Conservation (phyloP, 129 eudicot genomes). For the Chrysanthemum lavandulifolium region DNA sequence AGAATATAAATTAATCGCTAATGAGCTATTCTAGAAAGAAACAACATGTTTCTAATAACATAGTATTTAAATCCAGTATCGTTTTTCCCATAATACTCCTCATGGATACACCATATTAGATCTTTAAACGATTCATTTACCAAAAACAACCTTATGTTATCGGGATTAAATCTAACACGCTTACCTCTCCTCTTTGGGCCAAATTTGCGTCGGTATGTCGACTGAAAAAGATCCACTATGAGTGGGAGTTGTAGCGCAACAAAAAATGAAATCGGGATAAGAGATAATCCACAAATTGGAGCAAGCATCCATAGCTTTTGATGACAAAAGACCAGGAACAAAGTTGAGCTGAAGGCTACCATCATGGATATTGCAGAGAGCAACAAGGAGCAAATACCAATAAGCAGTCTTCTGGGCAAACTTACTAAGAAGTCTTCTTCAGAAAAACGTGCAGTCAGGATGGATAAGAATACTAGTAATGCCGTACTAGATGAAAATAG, state of each 20-base stretch:
- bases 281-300: conserved; percentile 16
- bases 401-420: conserved; percentile 27
- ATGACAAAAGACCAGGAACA: conserved; percentile 24
- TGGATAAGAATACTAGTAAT: conserved; percentile 29
- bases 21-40: too few relatives aligned
- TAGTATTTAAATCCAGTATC: too few relatives aligned
- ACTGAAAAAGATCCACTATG: conserved; percentile 18
- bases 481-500: conserved; percentile 29
- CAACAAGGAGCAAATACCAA: conserved; percentile 27
- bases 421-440: conserved; percentile 29
- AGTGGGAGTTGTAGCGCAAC: conserved; percentile 27
- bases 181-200: neutral
- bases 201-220: conserved; percentile 11
- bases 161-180: neutral
- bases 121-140: neutral
- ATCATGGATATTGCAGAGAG: conserved; percentile 32
- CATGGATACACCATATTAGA: neutral
- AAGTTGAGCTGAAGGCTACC: conserved; percentile 31
- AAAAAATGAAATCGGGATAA: conserved; percentile 20
- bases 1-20: too few relatives aligned
- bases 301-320: conserved; percentile 28
- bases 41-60: too few relatives aligned
- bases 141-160: neutral
- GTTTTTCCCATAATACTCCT: too few relatives aligned
- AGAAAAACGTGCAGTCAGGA: conserved; percentile 36